Percentiles rank a stretch among this genome's conserved stretches.
phyloP scores from a whole-genome alignment of 176 grass and related monocot species.

The Ananas comosus region DNA sequence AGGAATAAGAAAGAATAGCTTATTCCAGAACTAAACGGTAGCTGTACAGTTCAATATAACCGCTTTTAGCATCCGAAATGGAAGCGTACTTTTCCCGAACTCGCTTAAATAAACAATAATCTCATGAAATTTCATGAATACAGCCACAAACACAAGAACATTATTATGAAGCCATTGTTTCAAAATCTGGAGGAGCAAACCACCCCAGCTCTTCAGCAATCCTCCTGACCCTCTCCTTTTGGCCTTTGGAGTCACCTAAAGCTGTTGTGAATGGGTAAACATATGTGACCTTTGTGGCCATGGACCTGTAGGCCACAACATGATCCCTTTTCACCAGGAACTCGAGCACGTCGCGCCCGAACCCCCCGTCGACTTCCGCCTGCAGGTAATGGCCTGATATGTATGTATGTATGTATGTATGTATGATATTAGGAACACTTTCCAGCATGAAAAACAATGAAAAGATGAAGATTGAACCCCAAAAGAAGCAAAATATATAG shows the following conservation, averaged over 20 bases:
- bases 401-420: not conserved
- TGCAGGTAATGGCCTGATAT: slow-evolving; percentile 69
- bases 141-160: not conserved
- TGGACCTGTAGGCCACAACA: slow-evolving; percentile 56
- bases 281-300: slow-evolving; percentile 77
- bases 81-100: too few relatives aligned
- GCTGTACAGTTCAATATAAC: too few relatives aligned
- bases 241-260: slow-evolving; percentile 64
- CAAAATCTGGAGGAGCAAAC: slow-evolving; percentile 57
- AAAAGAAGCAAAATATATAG: too few relatives aligned
- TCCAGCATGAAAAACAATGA: not conserved
- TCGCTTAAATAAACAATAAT: too few relatives aligned
- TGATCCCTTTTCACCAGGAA: slow-evolving; percentile 54
- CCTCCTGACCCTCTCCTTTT: slow-evolving; percentile 52
- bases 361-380: slow-evolving; percentile 57
- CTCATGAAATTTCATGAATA: too few relatives aligned
- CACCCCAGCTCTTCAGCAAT: slow-evolving; percentile 67
- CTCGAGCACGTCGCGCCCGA: slow-evolving; percentile 74
- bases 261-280: slow-evolving; percentile 92
- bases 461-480: not conserved
- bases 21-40: too few relatives aligned
- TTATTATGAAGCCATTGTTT: slow-evolving; percentile 39
- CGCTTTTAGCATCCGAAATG: too few relatives aligned
- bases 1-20: too few relatives aligned
- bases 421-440: too few relatives aligned